These are phyloP conservation scores for Plasmopara muralis DNA, from an alignment of 352 stramenopile genomes.

Conservation along the genomic window DNA sequence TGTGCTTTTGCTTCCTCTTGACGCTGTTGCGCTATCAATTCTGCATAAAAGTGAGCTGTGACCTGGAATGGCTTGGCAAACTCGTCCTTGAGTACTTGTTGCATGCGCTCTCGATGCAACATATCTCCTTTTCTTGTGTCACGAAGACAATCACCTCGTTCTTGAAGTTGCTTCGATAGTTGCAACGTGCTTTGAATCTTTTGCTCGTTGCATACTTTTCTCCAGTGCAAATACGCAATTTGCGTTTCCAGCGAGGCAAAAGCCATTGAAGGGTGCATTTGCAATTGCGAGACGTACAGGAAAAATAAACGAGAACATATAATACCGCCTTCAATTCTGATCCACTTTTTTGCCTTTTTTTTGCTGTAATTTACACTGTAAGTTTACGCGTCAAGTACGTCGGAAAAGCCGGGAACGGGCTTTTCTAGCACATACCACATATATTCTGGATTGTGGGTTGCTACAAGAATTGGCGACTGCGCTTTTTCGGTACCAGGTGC, in stretches of 20 bases:
- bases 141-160: constrained; percentile 18
- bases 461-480: neutral
- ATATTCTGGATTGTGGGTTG: constrained; percentile 7
- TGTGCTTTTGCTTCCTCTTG: too few species aligned
- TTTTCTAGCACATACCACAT: constrained; percentile 47
- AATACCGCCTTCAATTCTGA: too few species aligned
- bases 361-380: constrained; percentile 14
- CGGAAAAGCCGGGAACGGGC: constrained; percentile 34
- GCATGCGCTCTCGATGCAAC: neutral
- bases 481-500: neutral
- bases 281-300: too few species aligned
- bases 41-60: too few species aligned
- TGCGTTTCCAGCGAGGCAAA: constrained; percentile 59
- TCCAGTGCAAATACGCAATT: constrained; percentile 62
- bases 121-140: constrained; percentile 32
- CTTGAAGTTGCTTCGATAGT: too few species aligned
- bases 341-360: neutral
- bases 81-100: too few species aligned
- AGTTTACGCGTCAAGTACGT: constrained; percentile 11
- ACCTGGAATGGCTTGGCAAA: too few species aligned
- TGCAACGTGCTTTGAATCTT: constrained; percentile 48
- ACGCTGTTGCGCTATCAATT: too few species aligned
- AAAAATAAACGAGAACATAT: too few species aligned
- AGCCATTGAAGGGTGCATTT: constrained; percentile 1
- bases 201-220: constrained; percentile 64